These are phyloP conservation scores for Suillus paluster DNA, from an alignment of 768 basidiomycete species.

Conservation along the genomic window DNA sequence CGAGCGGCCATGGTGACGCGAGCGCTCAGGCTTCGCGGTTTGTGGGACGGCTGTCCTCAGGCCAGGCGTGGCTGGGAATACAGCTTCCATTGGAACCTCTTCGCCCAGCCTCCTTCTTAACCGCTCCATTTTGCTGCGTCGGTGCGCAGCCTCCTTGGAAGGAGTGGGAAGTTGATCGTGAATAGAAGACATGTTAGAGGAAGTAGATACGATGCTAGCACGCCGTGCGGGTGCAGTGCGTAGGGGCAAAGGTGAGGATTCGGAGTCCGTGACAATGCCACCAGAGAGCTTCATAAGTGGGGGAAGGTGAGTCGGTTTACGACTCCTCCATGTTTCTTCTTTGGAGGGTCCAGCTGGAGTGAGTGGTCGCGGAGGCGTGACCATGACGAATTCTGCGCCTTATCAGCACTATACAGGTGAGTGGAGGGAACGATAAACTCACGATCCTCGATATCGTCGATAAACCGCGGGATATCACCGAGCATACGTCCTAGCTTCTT, in stretches of 20 bases:
- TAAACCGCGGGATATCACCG: conserved; percentile 61
- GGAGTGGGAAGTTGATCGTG: conserved; percentile 34
- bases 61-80: conserved; percentile 48
- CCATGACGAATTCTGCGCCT: conserved; percentile 5
- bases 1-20: conserved; percentile 11
- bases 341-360: conserved; percentile 15
- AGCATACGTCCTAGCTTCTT: conserved; percentile 64
- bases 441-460: conserved; percentile 38
- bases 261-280: conserved; percentile 11
- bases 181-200: conserved; percentile 24
- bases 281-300: conserved; percentile 27
- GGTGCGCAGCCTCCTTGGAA: conserved; percentile 39
- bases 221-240: conserved; percentile 18
- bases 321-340: conserved; percentile 23
- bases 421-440: neutral
- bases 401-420: neutral
- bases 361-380: neutral
- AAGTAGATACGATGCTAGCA: conserved; percentile 26
- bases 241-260: conserved; percentile 1
- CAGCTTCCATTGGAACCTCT: conserved; percentile 61
- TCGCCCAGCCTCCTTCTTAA: conserved; percentile 65
- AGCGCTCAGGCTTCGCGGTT: neutral
- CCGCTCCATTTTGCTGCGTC: conserved; percentile 66
- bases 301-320: conserved; percentile 32
- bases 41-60: conserved; percentile 16